These are phyloP conservation scores for Suillus discolor DNA, from an alignment of 768 basidiomycete genomes.

Conservation along the genomic window DNA sequence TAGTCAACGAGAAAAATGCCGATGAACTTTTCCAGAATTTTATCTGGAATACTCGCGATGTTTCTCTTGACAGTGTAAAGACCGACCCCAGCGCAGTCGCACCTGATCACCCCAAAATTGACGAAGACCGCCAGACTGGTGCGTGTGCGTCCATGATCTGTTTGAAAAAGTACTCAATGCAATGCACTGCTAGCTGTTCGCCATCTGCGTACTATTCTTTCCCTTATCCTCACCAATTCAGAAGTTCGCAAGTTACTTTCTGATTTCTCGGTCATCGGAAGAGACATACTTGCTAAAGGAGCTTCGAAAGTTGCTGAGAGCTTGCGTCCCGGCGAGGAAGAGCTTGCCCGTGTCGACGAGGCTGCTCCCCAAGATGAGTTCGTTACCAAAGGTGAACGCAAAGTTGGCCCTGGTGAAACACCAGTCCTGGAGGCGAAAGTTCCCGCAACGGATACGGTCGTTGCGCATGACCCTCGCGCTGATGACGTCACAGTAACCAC, in stretches of 20 bases:
- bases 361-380: constrained; percentile 71
- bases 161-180: constrained; percentile 11
- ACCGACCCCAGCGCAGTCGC: constrained; percentile 40
- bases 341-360: constrained; percentile 66
- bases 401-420: constrained; percentile 46
- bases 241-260: constrained; percentile 88
- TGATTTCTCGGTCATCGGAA: constrained; percentile 76
- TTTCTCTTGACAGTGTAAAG: constrained; percentile 41
- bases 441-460: constrained; percentile 44
- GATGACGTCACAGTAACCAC: constrained; percentile 40
- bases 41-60: constrained; percentile 73
- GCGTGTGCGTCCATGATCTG: constrained; percentile 13
- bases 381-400: constrained; percentile 45
- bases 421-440: constrained; percentile 50
- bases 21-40: constrained; percentile 95
- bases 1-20: constrained; percentile 82
- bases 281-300: constrained; percentile 79
- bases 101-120: constrained; percentile 55
- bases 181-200: constrained; percentile 58
- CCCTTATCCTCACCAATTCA: constrained; percentile 89
- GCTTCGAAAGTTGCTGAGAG: constrained; percentile 69
- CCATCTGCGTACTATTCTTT: constrained; percentile 86
- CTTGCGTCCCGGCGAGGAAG: constrained; percentile 67
- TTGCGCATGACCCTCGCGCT: constrained; percentile 55
- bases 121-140: constrained; percentile 69